Base-by-base conservation (phyloP, 352 stramenopile genomes). In the Detonula confervacea region DNA sequence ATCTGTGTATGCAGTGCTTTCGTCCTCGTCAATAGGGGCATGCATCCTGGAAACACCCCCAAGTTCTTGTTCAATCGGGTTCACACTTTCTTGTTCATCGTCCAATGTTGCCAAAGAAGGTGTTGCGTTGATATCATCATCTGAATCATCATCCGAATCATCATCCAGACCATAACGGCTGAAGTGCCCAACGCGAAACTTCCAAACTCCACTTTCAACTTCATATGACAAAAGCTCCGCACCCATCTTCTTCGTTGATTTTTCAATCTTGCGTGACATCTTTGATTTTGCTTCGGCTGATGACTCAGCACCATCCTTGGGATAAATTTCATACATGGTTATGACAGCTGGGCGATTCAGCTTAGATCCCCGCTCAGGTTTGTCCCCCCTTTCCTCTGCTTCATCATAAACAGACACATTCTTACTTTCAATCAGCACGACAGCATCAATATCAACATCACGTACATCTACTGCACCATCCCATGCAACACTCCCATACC, bases 281-380 rank as follows among this genome's bases (percentile, higher is more conserved):
- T 92, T 92, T 47, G 84, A 54, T 60, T 84, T 88, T 24, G 75
- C 81, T 65, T 86, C 78, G 18, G 74, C 55, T 25, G 73, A 70
- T 47, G 86, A 87, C 63, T 85, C 64, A 18, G 63, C 67, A 9
- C 83, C 73, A 42, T 86, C 80, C 52, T 88, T 88, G 16, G 87
- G 83, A 64, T 81, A 94, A 8, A 94, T 80, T 70, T 87, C 71
- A 44, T 91, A 79, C 27, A 95, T 83, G 0, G 90, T 95, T 52
- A 95, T 90, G 44, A 95, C 72, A 67, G 92, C 92, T 51, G 92
- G 83, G 16, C 90, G 78, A 73, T 96, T 96, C 59, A 96, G 74
- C 70, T 95, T 95, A 16, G 83, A 86, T 30, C 92, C 92, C 27
- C 86, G 73, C 12, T 75, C 44, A 33, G 92, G 91, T 69, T 95